Evolutionary conservation across 768 basidiomycete genomes (phyloP), one percentile per base, ranked within the genome.

Genomic region (Kwoniella newhampshirensis): DNA sequence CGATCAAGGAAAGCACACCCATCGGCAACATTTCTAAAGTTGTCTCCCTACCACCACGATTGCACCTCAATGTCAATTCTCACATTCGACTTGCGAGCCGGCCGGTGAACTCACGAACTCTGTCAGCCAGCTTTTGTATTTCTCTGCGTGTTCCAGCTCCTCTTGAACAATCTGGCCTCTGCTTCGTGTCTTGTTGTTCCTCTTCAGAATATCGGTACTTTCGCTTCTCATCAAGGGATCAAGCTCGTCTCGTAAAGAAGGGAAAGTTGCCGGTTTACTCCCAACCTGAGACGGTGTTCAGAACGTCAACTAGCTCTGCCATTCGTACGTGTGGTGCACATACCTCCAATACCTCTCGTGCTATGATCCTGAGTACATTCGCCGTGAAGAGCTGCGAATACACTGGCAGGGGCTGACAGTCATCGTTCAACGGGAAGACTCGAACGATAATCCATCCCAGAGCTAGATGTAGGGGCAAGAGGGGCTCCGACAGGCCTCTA

Each of bases 321-420:
- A 17, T 21, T 21, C 40, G 40, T 8, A 21, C 6, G 40, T 7
- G 20, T 4, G n/a, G 21, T 26, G 6, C 4, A 35, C 60, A 26
- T 37, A 72, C 68, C 66, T 72, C 68, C 13, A 63, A 46, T 11
- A 66, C 39, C 50, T 72, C 68, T 18, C 62, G 37, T 3, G 57
- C 51, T 21, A 72, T 52, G 27, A 72, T 51, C 44, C 59, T n/a
- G 1, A 67, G 55, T 20, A 72, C 52, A 7, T 57, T 53, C 9
- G 63, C 30, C 3, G 52, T 57, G 60, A 72, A 72, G 1, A 47
- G 39, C 5, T 57, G 42, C 18, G 67, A 68, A 36, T 66, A 65
- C n/a, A 67, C 50, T 3, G 48, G 40, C 1, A 61, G 36, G 25
- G 52, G 49, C 20, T 45, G 51, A 42, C 64, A 44, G 26, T 59